Percentiles rank a stretch among this genome's conserved stretches.
These are phyloP conservation scores for Carex parvula DNA, from an alignment of 176 grass and related monocot genomes.

Conservation along the genomic window DNA sequence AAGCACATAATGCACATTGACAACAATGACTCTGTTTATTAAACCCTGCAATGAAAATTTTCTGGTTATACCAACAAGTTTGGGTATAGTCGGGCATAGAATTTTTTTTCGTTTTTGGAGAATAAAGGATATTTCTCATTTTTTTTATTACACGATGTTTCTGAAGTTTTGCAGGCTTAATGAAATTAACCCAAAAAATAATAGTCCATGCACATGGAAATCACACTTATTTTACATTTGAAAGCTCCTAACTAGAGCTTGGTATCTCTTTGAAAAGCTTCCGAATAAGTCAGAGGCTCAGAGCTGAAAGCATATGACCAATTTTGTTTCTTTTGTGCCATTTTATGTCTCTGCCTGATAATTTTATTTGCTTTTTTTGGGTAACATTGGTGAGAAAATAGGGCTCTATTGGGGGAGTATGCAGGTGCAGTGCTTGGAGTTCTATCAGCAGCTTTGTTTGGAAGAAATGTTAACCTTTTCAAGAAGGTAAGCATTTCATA, in stretches of 20 bases:
- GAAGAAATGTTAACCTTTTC: conserved; percentile 77
- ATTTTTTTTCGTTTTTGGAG: not conserved
- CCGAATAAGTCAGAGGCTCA: not conserved
- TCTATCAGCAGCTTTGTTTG: conserved; percentile 88
- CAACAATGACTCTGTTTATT: not conserved
- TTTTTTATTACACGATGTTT: not conserved
- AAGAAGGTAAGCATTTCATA: conserved; percentile 59
- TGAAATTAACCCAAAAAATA: not conserved
- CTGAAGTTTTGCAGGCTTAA: not conserved
- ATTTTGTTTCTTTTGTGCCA: not conserved
- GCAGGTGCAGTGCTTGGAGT: conserved; percentile 97
- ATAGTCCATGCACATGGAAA: not conserved
- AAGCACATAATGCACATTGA: not conserved
- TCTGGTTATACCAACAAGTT: not conserved
- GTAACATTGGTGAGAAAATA: conserved; percentile 46
- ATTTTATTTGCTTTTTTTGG: conserved; percentile 15
- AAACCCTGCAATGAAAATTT: not conserved
- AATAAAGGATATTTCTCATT: not conserved
- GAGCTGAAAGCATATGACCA: not conserved
- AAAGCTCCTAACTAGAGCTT: not conserved
- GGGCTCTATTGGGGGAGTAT: conserved; percentile 84
- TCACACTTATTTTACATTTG: not conserved
- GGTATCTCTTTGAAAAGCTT: not conserved
- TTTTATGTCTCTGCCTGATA: not conserved
- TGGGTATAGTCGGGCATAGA: not conserved